These are phyloP conservation scores for Avena eriantha DNA, from an alignment of 176 grass and related monocot genomes.

Conservation along the genomic window DNA sequence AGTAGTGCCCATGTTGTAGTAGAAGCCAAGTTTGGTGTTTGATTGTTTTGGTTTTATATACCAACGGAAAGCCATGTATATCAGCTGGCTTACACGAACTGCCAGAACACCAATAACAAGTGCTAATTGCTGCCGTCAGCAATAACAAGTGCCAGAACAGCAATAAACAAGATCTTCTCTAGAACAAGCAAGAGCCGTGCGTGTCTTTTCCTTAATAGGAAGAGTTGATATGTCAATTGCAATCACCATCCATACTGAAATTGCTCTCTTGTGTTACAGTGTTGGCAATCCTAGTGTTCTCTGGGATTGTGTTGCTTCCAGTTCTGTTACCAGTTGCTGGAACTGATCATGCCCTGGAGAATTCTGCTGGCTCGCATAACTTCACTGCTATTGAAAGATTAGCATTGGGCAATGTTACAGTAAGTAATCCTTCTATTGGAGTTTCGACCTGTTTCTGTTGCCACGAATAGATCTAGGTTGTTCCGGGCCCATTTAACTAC, in stretches of 20 bases:
- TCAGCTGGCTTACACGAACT: background rate
- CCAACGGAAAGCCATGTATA: background rate
- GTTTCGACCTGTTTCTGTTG: conserved; percentile 10
- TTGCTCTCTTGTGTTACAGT: conserved; percentile 55
- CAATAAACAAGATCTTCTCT: background rate
- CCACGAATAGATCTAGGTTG: background rate
- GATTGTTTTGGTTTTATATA: background rate
- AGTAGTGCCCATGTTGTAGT: background rate
- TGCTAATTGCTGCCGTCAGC: background rate
- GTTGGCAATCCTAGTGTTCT: conserved; percentile 72
- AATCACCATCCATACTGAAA: background rate
- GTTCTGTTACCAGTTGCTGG: conserved; percentile 73
- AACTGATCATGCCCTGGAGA: conserved; percentile 53
- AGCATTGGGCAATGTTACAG: conserved; percentile 76
- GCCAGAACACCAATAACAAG: background rate
- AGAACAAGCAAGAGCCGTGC: background rate
- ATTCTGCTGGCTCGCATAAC: background rate
- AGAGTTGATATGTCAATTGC: background rate
- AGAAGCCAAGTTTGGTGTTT: background rate
- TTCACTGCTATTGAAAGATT: conserved; percentile 66
- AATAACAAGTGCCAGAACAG: too few relatives aligned
- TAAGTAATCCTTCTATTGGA: conserved; percentile 39
- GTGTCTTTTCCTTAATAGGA: background rate
- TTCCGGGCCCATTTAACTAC: background rate
- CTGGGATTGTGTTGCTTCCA: conserved; percentile 78